A percentile compares a stretch with the other conserved stretches of the same genome.
These are phyloP conservation scores for Talaromyces sp. DNA, from an alignment of 2,329 filamentous ascomycete genomes.

Conservation along the genomic window DNA sequence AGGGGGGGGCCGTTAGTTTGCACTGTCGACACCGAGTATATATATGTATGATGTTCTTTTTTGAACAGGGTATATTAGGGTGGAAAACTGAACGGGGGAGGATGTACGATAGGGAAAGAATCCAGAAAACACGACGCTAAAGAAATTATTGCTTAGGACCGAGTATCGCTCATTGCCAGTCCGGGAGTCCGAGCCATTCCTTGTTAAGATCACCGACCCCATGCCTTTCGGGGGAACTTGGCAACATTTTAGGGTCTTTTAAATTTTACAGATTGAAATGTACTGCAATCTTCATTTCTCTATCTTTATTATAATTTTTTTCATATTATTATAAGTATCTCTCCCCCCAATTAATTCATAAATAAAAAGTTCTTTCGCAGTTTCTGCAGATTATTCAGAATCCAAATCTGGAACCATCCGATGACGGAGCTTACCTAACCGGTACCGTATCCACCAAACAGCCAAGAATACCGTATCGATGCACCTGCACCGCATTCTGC, in stretches of 20 bases:
- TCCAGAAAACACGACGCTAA: slow-evolving; percentile 6
- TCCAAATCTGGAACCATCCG: slow-evolving; percentile 14
- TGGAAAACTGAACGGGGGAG: slow-evolving; percentile 5
- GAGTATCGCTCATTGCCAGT: slow-evolving; percentile 21
- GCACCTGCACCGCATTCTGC: too few species aligned
- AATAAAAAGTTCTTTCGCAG: background rate
- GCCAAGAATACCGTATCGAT: background rate
- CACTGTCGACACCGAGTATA: too few species aligned
- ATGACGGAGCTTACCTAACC: slow-evolving; percentile 22
- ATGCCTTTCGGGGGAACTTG: background rate
- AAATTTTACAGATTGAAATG: too few species aligned
- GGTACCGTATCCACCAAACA: slow-evolving; percentile 5
- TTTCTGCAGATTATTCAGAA: slow-evolving; percentile 14
- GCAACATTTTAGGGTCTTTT: background rate
- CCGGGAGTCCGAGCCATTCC: slow-evolving; percentile 7
- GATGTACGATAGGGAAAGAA: background rate
- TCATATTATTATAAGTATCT: background rate
- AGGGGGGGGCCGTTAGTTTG: background rate
- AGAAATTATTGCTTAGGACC: slow-evolving; percentile 17
- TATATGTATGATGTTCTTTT: too few species aligned
- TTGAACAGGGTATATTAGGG: background rate
- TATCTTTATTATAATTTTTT: background rate
- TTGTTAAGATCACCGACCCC: slow-evolving; percentile 5
- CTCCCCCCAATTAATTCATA: too few species aligned
- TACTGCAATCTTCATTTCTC: too few species aligned